Evolutionary conservation across 2,329 filamentous ascomycete genomes (phyloP), one percentile per base, ranked within the genome.

Genomic region (Nakataea oryzae): DNA sequence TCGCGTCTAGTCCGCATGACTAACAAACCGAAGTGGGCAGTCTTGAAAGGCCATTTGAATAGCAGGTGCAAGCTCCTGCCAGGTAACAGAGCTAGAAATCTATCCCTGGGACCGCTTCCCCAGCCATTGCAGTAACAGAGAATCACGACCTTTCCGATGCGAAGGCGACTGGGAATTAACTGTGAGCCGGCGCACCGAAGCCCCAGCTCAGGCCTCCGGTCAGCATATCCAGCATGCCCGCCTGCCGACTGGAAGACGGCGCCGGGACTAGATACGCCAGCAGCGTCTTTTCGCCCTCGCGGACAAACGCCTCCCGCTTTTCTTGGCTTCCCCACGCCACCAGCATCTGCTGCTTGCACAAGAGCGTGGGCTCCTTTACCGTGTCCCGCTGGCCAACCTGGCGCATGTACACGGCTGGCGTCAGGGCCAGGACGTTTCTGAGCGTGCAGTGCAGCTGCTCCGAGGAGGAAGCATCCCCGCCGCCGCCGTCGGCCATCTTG

Each of bases 321-420:
- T 74, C 73, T 27, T 69, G 67, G 2, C 67, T n/a, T 0, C 73
- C 72, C 73, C 73, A 78, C 4, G 73, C 75, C 17, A 77, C 73
- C 21, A 77, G 65, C 63, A 75, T 68, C 62, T 72, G 70, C 64
- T 78, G 75, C 64, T 71, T 73, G 29, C 71, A 69, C n/a, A 77
- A 68, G 11, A 74, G 63, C 11, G 64, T 67, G 0, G 74, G 71
- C 59, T 72, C 70, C 62, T 71, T 70, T 62, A 75, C 70, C 3
- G 67, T 65, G 62, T 74, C 69, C 12, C 69, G 69, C 62, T 69
- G 72, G 12, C 74, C 73, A 14, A 74, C 69, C 62, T 73, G 70
- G 12, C 71, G 70, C 67, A 76, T 73, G 63, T 71, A 72, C 17
- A 78, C 67, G 13, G 73, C 73, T 3, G 76, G 76, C 0, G 64